Evolutionary conservation across 2,329 filamentous ascomycete species (phyloP), one percentile per base, ranked within the genome.

Genomic region (Colletotrichum sp.): DNA sequence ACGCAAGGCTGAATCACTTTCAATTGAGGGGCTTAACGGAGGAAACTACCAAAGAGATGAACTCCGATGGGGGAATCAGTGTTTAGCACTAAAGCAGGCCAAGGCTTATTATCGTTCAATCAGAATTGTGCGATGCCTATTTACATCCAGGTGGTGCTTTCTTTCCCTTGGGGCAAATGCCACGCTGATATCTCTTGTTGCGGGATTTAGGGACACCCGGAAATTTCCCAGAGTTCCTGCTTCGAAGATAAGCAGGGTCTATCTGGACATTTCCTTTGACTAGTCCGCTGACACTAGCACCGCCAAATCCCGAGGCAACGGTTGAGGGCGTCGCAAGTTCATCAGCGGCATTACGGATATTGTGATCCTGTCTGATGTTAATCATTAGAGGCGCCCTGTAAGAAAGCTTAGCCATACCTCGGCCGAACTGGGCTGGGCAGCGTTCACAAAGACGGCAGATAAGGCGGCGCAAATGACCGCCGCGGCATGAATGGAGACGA

Each of bases 181-280:
- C 9, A 6, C 38, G 38, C 18, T 48, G 18, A n/a, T n/a, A 2
- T 48, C 38, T 3, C 18, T 48, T n/a, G 9, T 12, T n/a, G 38
- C 5, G 38, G 9, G 18, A 48, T 2, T n/a, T 7, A n/a, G 38
- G 18, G 18, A 48, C 9, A n/a, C 18, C 38, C 9, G 18, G 38
- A 48, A 4, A 12, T 0, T n/a, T 3, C 5, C 3, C 2, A n/a
- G 9, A 10, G 38, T 48, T 2, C 38, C 2, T 48, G 18, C 1
- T n/a, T n/a, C 2, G 38, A 4, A 48, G 38, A 48, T 48, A 48
- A 1, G 38, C 38, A n/a, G 18, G 38, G 9, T 48, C 38, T 48
- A 3, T 43, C 38, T 43, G 18, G 18, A n/a, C 9, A n/a, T 43
- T 43, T 43, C 2, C 18, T 43, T n/a, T 43, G 18, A 43, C 38